These are phyloP conservation scores for Erodium trifolium DNA, from an alignment of 441 rosid genomes.

Conservation along the genomic window DNA sequence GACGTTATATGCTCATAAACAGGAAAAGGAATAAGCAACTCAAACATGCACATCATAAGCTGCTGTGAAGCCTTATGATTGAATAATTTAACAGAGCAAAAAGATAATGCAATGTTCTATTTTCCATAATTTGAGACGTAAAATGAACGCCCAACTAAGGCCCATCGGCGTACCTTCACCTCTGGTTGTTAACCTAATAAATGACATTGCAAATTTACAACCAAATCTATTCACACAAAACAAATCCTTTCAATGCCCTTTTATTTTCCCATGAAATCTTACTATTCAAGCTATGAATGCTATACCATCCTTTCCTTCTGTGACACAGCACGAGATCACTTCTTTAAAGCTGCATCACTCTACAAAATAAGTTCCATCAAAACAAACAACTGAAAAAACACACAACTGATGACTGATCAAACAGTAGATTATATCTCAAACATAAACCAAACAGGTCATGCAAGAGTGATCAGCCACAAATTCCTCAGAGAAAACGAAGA, in stretches of 20 bases:
- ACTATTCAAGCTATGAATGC: not conserved
- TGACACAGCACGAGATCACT: not conserved
- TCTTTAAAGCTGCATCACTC: not conserved
- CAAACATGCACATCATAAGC: not conserved
- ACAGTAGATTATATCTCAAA: not conserved
- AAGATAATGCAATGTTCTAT: not conserved
- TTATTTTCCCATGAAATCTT: not conserved
- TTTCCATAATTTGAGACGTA: not conserved
- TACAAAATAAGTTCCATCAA: not conserved
- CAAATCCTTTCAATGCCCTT: not conserved
- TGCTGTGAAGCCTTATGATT: not conserved
- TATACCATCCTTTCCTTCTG: not conserved
- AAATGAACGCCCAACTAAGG: not conserved
- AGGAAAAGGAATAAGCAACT: not conserved
- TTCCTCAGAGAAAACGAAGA: not conserved
- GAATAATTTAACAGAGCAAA: not conserved
- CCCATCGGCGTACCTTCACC: not conserved
- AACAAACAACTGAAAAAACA: not conserved
- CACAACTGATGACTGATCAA: not conserved
- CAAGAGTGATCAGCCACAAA: not conserved
- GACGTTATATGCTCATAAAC: not conserved
- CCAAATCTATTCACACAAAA: not conserved
- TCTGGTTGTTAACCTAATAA: not conserved
- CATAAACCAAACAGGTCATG: not conserved
- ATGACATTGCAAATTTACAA: not conserved